Evolutionary conservation across 176 grass and related monocot species (phyloP).

Genomic region (Ensete ventricosum): DNA sequence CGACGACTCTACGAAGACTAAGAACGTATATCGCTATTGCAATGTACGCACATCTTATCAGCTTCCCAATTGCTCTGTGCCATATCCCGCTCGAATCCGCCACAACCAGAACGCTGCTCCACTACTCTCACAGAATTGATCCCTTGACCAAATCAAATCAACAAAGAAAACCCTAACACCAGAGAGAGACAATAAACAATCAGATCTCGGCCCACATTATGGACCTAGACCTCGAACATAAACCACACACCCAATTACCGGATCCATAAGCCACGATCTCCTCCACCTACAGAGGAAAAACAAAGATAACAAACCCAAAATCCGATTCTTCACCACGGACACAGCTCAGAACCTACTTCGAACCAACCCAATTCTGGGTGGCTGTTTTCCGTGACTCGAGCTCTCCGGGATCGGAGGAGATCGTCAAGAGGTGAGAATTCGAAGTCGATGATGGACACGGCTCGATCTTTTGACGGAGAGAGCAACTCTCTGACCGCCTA

Average conservation of each 20-base stretch:
- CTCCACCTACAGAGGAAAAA: neutral
- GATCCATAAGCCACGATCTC: neutral
- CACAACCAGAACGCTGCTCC: neutral
- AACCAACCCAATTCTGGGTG: neutral
- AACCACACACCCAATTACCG: neutral
- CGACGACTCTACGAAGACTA: neutral
- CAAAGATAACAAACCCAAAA: neutral
- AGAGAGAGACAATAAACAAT: neutral
- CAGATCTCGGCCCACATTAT: neutral
- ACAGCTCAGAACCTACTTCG: neutral
- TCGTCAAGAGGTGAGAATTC: neutral
- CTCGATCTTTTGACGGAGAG: neutral
- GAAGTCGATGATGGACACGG: neutral
- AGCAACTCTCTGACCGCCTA: neutral
- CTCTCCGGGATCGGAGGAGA: neutral
- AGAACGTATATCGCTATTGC: neutral
- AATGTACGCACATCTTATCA: conserved; percentile 78
- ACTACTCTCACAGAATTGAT: neutral
- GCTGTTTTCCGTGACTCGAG: neutral
- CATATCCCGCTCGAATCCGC: conserved; percentile 32
- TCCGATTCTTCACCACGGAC: neutral
- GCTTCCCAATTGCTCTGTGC: conserved; percentile 98
- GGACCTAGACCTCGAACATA: neutral
- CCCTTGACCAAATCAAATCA: neutral
- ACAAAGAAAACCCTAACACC: neutral